Evolutionary conservation across 352 stramenopile genomes (phyloP).

Genomic region (Phytophthora niederhauseri): DNA sequence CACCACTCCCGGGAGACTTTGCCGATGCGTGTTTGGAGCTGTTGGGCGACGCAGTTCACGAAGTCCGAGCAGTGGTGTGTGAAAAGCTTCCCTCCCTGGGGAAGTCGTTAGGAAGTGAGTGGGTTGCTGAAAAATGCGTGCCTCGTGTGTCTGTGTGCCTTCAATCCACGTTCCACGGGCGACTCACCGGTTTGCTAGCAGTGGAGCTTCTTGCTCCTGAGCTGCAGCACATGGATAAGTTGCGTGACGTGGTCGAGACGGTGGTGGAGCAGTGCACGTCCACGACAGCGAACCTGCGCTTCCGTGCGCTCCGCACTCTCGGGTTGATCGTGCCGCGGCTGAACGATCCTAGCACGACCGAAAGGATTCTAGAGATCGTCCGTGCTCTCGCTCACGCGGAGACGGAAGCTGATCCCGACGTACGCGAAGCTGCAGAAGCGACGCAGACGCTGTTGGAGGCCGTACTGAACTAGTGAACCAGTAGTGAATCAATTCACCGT

Average conservation of each 20-base stretch:
- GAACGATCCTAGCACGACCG: slow-evolving; percentile 66
- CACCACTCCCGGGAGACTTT: slow-evolving; percentile 66
- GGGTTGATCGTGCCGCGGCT: slow-evolving; percentile 66
- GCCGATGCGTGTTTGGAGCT: slow-evolving; percentile 74
- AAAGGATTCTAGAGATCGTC: slow-evolving; percentile 81
- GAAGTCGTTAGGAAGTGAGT: slow-evolving; percentile 77
- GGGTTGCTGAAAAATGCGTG: slow-evolving; percentile 73
- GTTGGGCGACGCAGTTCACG: slow-evolving; percentile 67
- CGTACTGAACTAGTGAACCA: slow-evolving; percentile 59
- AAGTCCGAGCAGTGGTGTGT: slow-evolving; percentile 74
- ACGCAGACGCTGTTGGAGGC: slow-evolving; percentile 62
- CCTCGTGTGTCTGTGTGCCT: slow-evolving; percentile 66
- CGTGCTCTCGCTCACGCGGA: slow-evolving; percentile 61
- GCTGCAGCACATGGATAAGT: slow-evolving; percentile 71
- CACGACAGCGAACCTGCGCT: slow-evolving; percentile 83
- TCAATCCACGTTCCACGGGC: slow-evolving; percentile 75
- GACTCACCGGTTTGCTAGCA: slow-evolving; percentile 70
- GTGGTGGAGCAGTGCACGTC: slow-evolving; percentile 82
- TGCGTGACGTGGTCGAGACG: slow-evolving; percentile 64
- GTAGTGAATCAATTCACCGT: slow-evolving; percentile 36
- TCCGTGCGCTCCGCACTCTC: slow-evolving; percentile 78
- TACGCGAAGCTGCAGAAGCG: slow-evolving; percentile 71
- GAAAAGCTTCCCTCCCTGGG: slow-evolving; percentile 68
- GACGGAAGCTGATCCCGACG: slow-evolving; percentile 73
- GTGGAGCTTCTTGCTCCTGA: slow-evolving; percentile 68